Conservation (phyloP, 169 alveolate species). For the Babesia divergens region DNA sequence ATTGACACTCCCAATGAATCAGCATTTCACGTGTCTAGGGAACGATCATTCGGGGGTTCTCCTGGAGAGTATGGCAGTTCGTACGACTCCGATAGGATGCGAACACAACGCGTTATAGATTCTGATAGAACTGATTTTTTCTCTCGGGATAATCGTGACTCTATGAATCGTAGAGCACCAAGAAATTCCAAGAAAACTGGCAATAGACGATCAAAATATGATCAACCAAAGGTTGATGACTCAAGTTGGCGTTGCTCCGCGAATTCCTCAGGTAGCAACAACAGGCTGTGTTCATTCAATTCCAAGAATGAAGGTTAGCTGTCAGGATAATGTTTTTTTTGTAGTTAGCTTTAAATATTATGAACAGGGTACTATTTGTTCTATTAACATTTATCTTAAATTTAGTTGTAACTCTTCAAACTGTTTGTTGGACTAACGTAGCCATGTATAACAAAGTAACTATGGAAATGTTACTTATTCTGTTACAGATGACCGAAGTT, state of each 20-base stretch:
- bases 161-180: neutral
- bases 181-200: neutral
- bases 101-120: neutral
- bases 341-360: no score
- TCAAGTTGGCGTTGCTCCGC: conserved; percentile 20
- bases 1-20: no score
- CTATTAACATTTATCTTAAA: no score
- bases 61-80: neutral
- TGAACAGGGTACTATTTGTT: no score
- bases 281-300: neutral
- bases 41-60: neutral
- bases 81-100: neutral
- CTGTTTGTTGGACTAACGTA: no score
- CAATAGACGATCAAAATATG: neutral
- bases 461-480: neutral
- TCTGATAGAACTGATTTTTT: conserved; percentile 10
- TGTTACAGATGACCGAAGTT: conserved; percentile 5
- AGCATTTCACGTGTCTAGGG: no score
- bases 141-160: neutral
- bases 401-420: no score
- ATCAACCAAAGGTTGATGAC: neutral
- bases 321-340: neutral
- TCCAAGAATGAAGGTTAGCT: conserved; percentile 17
- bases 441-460: no score
- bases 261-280: neutral